Evolutionary conservation across 116 monocot species (phyloP), one percentile per base, ranked within the genome.

Genomic region (Cymodocea nodosa): DNA sequence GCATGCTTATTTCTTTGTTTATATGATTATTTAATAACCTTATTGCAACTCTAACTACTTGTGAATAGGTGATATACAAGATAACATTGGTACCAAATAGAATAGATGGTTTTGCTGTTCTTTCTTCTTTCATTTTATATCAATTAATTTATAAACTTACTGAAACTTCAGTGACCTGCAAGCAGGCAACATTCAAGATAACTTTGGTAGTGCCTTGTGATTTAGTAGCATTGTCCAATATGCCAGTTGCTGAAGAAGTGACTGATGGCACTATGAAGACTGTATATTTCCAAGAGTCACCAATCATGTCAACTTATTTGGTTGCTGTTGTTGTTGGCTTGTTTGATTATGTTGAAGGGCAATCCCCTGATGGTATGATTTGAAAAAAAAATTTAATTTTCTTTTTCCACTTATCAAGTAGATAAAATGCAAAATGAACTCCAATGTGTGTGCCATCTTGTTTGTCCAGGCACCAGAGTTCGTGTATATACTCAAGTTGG

Each of bases 241-340:
- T 90, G 95, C 95, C 95, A 51, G 77, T 85, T 25, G 53, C 68
- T 35, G 85, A 95, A 71, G 90, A 95, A 74, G 85, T 83, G 61
- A 17, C 70, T 53, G 67, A 83, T 67, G 87, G 90, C 13, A 17
- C 62, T 56, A 24, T 78, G 20, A 90, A 87, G 79, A 81, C 76
- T 49, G 55, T 95, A 15, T 76, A n/a, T 73, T 95, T 81, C 60
- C 68, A 85, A 66, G 95, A 95, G 71, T 85, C 90, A 6, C 95
- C 95, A 25, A 79, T 95, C 72, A 95, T 95, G 95, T 95, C 95
- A 34, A 90, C 90, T 66, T 95, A 95, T 76, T 78, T 95, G 74
- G 95, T 95, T 59, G 95, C 95, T 60, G 70, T 90, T 64, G 85
- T 95, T 73, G 79, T 95, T 66, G 95, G 95, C 56, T 78, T 90